phyloP scores from a whole-genome alignment of 306 rosid species.

The Vigna hirtella region DNA sequence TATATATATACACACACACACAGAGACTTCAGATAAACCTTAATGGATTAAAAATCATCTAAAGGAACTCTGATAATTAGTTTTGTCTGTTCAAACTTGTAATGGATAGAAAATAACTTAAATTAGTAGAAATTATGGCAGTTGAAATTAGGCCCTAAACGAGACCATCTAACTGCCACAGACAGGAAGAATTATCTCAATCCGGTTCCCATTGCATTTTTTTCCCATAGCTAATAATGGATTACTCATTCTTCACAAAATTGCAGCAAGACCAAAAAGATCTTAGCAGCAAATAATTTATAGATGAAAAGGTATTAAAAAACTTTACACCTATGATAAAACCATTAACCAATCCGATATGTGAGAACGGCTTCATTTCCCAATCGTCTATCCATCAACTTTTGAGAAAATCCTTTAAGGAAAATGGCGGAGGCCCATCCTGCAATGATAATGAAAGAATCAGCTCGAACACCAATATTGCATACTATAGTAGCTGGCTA shows the following conservation, averaged over 20 bases:
- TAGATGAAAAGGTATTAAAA: conserved; percentile 32
- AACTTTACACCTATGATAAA: conserved; percentile 38
- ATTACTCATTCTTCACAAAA: conserved; percentile 37
- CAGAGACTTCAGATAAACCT: background rate
- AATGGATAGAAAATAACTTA: conserved; percentile 25
- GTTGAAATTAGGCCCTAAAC: conserved; percentile 30
- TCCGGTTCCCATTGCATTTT: conserved; percentile 23
- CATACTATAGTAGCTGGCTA: background rate
- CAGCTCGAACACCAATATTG: conserved; percentile 27
- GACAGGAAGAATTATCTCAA: conserved; percentile 26
- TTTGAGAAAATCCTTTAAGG: conserved; percentile 74
- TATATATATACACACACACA: background rate
- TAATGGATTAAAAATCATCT: conserved; percentile 25
- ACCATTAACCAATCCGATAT: conserved; percentile 42
- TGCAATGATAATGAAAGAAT: conserved; percentile 53
- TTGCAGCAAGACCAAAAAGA: conserved; percentile 37
- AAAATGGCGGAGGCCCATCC: conserved; percentile 74
- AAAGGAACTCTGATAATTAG: conserved; percentile 10
- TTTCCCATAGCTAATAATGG: conserved; percentile 28
- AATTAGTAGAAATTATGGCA: conserved; percentile 11
- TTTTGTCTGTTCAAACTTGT: conserved; percentile 20
- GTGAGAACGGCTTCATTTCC: conserved; percentile 43
- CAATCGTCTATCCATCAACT: conserved; percentile 52
- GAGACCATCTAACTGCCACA: conserved; percentile 41
- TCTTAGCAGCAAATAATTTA: conserved; percentile 36